phyloP scores from a whole-genome alignment of 768 basidiomycete genomes.

The Russula brevipes region DNA sequence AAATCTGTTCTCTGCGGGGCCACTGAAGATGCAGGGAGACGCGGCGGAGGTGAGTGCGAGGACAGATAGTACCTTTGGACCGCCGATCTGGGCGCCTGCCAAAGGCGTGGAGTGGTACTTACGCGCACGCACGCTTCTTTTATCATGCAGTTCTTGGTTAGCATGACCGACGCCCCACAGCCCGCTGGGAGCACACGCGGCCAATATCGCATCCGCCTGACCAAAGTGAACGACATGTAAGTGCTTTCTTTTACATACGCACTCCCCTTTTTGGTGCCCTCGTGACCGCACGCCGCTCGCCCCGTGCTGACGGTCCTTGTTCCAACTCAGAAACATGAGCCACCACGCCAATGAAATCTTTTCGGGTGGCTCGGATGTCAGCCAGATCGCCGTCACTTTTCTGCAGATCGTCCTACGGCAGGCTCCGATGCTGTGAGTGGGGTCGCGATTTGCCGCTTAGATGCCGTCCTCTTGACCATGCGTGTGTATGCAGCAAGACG shows the following conservation, averaged over 20 bases:
- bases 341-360: conserved; percentile 15
- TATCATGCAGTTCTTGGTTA: conserved; percentile 12
- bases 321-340: conserved; percentile 7
- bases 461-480: neutral
- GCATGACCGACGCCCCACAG: conserved; percentile 12
- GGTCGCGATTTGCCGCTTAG: neutral
- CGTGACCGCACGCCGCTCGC: too few species aligned
- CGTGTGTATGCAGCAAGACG: conserved; percentile 5
- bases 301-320: neutral
- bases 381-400: conserved; percentile 15
- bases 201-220: conserved; percentile 15
- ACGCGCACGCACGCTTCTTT: neutral
- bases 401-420: conserved; percentile 23
- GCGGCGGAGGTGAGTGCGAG: conserved; percentile 13
- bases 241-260: neutral
- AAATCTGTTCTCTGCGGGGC: conserved; percentile 20
- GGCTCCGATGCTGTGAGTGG: conserved; percentile 22
- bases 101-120: neutral
- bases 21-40: conserved; percentile 19
- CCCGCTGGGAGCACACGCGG: conserved; percentile 15
- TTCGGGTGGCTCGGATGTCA: neutral
- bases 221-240: conserved; percentile 21
- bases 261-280: too few species aligned
- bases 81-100: neutral
- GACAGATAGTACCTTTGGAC: neutral